A percentile compares a stretch with the other conserved stretches of the same genome.
phyloP scores from a whole-genome alignment of 2,329 filamentous ascomycete species.

The Beauveria sp. region DNA sequence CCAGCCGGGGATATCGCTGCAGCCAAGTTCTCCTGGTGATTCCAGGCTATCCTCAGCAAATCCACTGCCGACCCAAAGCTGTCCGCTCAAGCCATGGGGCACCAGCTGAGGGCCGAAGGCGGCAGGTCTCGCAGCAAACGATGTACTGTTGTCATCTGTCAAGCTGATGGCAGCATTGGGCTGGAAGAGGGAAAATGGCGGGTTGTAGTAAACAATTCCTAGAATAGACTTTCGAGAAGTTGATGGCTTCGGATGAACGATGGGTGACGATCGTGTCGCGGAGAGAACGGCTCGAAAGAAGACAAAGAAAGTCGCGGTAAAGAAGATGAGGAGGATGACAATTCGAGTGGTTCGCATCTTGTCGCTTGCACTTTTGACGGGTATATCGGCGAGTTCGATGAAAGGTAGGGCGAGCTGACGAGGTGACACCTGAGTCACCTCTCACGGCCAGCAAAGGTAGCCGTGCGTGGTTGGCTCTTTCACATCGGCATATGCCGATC shows the following conservation, averaged over 20 bases:
- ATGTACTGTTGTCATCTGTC: slow-evolving; percentile 96
- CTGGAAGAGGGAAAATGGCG: slow-evolving; percentile 82
- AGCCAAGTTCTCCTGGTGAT: slow-evolving; percentile 80
- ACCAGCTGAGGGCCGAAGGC: slow-evolving; percentile 83
- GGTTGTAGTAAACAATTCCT: slow-evolving; percentile 59
- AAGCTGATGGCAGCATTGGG: slow-evolving; percentile 93
- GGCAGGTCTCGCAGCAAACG: slow-evolving; percentile 87
- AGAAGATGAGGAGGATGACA: slow-evolving; percentile 46
- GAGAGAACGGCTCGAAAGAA: slow-evolving; percentile 45
- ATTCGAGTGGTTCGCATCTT: slow-evolving; percentile 49
- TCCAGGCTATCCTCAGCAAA: slow-evolving; percentile 73
- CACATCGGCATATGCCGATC: slow-evolving; percentile 10
- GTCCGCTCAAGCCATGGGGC: slow-evolving; percentile 69
- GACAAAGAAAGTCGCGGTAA: slow-evolving; percentile 46
- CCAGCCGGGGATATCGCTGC: slow-evolving; percentile 91
- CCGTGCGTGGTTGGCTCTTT: not conserved
- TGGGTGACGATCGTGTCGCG: not conserved
- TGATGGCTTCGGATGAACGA: not conserved
- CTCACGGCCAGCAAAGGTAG: slow-evolving; percentile 8
- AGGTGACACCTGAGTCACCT: slow-evolving; percentile 11
- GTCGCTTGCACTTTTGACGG: slow-evolving; percentile 9
- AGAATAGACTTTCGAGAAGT: slow-evolving; percentile 22
- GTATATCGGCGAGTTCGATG: not conserved
- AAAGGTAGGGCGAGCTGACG: not conserved
- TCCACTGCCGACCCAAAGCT: slow-evolving; percentile 87